Conservation (phyloP, 495 filamentous ascomycete species). For the Aspergillus cristatus region DNA sequence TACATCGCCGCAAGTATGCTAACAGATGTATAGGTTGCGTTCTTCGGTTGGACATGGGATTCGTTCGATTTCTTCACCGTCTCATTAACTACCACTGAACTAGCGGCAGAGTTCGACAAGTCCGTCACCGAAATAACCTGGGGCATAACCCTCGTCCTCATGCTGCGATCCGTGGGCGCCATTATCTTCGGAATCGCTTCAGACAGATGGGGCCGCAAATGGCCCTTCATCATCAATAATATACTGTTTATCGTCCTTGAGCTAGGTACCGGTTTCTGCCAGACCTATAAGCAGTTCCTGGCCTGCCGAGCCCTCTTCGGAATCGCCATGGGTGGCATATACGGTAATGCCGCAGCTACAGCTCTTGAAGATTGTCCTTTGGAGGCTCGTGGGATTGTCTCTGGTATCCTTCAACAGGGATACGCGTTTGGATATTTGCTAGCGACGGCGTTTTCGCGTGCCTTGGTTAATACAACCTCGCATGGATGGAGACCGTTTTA, state of each 20-base stretch:
- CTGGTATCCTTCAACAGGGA: constrained; percentile 78
- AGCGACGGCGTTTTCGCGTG: constrained; percentile 67
- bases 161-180: constrained; percentile 67
- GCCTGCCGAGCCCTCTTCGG: constrained; percentile 79
- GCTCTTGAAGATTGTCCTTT: constrained; percentile 77
- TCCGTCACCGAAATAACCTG: constrained; percentile 73
- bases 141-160: constrained; percentile 81
- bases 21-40: constrained; percentile 37
- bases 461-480: constrained; percentile 58
- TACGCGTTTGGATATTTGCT: constrained; percentile 85
- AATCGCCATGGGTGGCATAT: constrained; percentile 81
- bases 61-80: constrained; percentile 91
- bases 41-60: constrained; percentile 74
- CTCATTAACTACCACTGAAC: constrained; percentile 59
- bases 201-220: constrained; percentile 79
- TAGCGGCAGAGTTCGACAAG: constrained; percentile 58
- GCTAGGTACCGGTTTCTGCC: constrained; percentile 68
- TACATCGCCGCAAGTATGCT: neutral
- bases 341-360: constrained; percentile 80
- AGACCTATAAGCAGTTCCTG: constrained; percentile 71
- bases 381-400: constrained; percentile 64
- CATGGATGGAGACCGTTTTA: constrained; percentile 76
- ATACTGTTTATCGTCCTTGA: constrained; percentile 73
- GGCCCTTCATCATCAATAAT: constrained; percentile 82
- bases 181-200: constrained; percentile 69